phyloP scores from a whole-genome alignment of 2,329 filamentous ascomycete genomes.

The Ophiosphaerella korrae region DNA sequence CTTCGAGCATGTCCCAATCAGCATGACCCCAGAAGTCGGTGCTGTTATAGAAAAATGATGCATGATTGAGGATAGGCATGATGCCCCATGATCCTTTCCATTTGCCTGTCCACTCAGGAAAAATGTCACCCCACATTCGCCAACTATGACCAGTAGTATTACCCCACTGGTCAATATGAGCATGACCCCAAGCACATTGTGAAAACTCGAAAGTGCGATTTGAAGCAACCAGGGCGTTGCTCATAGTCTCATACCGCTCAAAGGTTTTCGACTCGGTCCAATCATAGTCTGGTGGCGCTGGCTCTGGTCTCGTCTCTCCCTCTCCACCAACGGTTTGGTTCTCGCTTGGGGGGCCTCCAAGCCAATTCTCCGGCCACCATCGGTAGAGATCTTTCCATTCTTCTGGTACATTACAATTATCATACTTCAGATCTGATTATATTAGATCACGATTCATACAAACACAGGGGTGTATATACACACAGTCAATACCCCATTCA shows the following conservation, averaged over 20 bases:
- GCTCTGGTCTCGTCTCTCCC: conserved; percentile 34
- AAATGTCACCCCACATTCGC: conserved; percentile 35
- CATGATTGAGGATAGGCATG: conserved; percentile 27
- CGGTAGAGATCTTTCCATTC: conserved; percentile 46
- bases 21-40: conserved; percentile 30
- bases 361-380: conserved; percentile 49
- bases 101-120: conserved; percentile 19
- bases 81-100: conserved; percentile 13
- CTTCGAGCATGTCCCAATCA: conserved; percentile 41
- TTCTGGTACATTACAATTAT: conserved; percentile 43
- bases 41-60: conserved; percentile 24
- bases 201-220: conserved; percentile 42
- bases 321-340: conserved; percentile 35
- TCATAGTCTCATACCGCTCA: conserved; percentile 53
- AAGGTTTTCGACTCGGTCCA: conserved; percentile 56
- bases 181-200: conserved; percentile 44
- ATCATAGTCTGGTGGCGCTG: conserved; percentile 56
- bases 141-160: conserved; percentile 40
- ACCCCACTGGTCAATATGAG: conserved; percentile 39
- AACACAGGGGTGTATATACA: not conserved
- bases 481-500: conserved; percentile 38
- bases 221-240: conserved; percentile 52
- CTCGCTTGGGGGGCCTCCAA: conserved; percentile 47
- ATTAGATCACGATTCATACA: not conserved
- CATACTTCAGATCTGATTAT: conserved; percentile 35